Percentiles rank a stretch among this genome's conserved stretches.
Conservation (phyloP, 1,139 yeast species). For the Geotrichum macrosporum region DNA sequence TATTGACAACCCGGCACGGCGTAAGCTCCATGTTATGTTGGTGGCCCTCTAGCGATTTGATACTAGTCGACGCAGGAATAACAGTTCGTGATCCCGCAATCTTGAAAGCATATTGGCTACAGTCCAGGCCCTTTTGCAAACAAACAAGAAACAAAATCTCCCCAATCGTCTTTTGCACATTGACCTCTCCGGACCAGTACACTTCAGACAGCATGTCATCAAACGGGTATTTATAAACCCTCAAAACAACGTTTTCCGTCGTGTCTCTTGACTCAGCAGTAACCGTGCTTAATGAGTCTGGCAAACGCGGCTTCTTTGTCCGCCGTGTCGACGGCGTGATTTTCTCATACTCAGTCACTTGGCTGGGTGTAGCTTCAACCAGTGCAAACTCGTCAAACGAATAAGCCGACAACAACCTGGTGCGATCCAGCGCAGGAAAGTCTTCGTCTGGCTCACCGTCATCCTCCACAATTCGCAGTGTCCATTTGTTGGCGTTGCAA, state of each 20-base stretch:
- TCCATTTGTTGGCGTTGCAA: constrained; percentile 42
- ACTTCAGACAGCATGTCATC: constrained; percentile 35
- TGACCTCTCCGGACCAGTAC: constrained; percentile 32
- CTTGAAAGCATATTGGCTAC: constrained; percentile 36
- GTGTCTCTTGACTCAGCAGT: no score
- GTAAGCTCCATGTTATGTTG: constrained; percentile 32
- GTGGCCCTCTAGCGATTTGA: constrained; percentile 24
- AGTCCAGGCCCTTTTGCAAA: constrained; percentile 35
- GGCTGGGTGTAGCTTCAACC: constrained; percentile 40
- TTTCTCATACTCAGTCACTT: constrained; percentile 35
- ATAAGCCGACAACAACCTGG: constrained; percentile 41
- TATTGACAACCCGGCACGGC: constrained; percentile 32
- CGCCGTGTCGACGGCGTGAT: constrained; percentile 33
- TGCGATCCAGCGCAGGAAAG: constrained; percentile 45
- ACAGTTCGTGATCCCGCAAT: constrained; percentile 31
- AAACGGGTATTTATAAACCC: constrained; percentile 37
- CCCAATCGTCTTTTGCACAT: constrained; percentile 27
- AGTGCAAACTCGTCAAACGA: constrained; percentile 46
- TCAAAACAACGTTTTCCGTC: constrained; percentile 23
- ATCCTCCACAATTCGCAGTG: constrained; percentile 43
- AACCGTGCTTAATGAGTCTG: no score
- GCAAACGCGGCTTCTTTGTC: constrained; percentile 12
- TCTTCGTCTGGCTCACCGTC: constrained; percentile 48
- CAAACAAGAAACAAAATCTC: constrained; percentile 37
- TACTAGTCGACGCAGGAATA: constrained; percentile 13